A percentile compares a stretch with the other conserved stretches of the same genome.
phyloP scores from a whole-genome alignment of 2,329 filamentous ascomycete genomes.

The Clonostachys byssicola region DNA sequence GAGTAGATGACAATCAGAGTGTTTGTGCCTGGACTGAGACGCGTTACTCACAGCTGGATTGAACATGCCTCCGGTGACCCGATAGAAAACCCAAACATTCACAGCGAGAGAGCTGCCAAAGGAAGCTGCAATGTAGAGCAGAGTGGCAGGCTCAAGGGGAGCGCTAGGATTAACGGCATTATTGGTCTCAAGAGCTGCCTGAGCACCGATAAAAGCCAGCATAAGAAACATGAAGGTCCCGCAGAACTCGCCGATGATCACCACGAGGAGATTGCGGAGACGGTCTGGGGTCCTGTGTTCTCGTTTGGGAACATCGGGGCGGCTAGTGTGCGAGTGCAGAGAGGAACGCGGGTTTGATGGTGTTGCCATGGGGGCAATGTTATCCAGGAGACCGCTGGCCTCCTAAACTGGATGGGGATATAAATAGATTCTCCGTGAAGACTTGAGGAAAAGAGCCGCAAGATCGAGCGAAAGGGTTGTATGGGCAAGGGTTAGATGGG shows the following conservation, averaged over 20 bases:
- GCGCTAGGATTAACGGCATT: slow-evolving; percentile 16
- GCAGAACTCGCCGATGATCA: slow-evolving; percentile 43
- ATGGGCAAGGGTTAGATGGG: too few species aligned
- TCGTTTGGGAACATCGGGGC: too few species aligned
- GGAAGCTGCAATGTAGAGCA: slow-evolving; percentile 44
- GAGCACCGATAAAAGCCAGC: slow-evolving; percentile 31
- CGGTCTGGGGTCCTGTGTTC: not conserved
- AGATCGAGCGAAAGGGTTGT: too few species aligned
- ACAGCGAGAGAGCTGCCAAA: slow-evolving; percentile 47
- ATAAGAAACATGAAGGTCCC: slow-evolving; percentile 51
- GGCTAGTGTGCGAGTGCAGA: too few species aligned
- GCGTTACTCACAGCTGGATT: slow-evolving; percentile 41
- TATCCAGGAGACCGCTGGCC: too few species aligned
- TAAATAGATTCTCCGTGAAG: too few species aligned
- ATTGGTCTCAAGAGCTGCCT: slow-evolving; percentile 24
- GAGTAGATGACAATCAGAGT: too few species aligned
- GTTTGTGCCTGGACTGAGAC: too few species aligned
- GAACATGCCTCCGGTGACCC: slow-evolving; percentile 47
- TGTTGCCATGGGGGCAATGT: too few species aligned
- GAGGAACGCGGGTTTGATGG: too few species aligned
- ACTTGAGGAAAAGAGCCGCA: too few species aligned
- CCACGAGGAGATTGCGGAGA: slow-evolving; percentile 14
- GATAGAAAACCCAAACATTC: slow-evolving; percentile 54
- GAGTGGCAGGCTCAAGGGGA: slow-evolving; percentile 21
- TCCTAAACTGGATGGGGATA: too few species aligned